phyloP scores from a whole-genome alignment of 805 yeast genomes.

The Huiozyma sinensis region DNA sequence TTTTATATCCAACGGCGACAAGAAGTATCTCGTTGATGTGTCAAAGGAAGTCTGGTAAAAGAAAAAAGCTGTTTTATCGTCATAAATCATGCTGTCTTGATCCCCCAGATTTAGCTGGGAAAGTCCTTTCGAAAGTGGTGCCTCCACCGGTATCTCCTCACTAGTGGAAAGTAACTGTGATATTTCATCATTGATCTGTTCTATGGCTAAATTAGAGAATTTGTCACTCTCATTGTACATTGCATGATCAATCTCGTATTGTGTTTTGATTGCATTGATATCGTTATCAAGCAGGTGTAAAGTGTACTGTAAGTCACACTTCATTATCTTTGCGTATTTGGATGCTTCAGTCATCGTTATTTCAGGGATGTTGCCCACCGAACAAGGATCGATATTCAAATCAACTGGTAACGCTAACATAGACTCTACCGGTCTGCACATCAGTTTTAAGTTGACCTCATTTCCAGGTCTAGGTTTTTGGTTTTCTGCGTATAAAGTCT shows the following conservation, averaged over 20 bases:
- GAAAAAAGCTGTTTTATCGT: slow-evolving; percentile 36
- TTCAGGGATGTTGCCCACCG: slow-evolving; percentile 48
- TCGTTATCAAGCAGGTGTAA: slow-evolving; percentile 50
- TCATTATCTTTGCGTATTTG: slow-evolving; percentile 57
- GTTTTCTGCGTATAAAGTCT: slow-evolving; percentile 15
- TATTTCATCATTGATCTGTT: slow-evolving; percentile 41
- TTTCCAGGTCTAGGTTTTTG: slow-evolving; percentile 43
- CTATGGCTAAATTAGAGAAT: slow-evolving; percentile 44
- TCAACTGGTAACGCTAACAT: slow-evolving; percentile 43
- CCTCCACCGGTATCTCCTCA: background rate
- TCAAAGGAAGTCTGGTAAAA: slow-evolving; percentile 74
- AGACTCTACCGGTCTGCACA: slow-evolving; percentile 41
- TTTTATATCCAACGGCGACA: slow-evolving; percentile 72
- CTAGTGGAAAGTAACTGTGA: slow-evolving; percentile 26
- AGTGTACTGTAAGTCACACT: slow-evolving; percentile 48
- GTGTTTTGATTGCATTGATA: slow-evolving; percentile 38
- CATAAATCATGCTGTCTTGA: slow-evolving; percentile 1
- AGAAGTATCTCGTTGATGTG: slow-evolving; percentile 51
- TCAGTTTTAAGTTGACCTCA: slow-evolving; percentile 50
- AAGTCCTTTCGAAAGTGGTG: background rate
- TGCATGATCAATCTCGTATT: slow-evolving; percentile 46
- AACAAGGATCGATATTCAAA: slow-evolving; percentile 28
- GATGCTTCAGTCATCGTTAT: slow-evolving; percentile 29
- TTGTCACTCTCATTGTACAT: slow-evolving; percentile 51
- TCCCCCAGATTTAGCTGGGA: background rate